phyloP scores from a whole-genome alignment of 2,329 filamentous ascomycete species.

The Calonectria fujianensis region DNA sequence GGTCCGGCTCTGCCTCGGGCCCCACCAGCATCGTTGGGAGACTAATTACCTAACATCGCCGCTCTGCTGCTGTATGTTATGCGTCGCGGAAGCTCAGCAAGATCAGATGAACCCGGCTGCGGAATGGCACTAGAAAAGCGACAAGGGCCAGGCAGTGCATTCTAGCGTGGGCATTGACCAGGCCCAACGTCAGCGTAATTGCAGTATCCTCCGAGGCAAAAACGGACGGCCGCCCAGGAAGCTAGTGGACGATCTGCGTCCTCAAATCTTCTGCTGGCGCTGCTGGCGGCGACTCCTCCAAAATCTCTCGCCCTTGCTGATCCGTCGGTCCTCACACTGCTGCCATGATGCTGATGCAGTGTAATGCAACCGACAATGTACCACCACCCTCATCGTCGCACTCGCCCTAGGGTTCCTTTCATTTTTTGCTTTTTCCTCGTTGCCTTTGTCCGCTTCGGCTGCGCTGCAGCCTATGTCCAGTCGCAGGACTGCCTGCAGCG shows the following conservation, averaged over 20 bases:
- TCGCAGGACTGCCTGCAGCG: constrained; percentile 17
- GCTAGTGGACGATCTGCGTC: background rate
- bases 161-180: constrained; percentile 22
- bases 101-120: constrained; percentile 10
- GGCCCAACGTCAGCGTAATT: background rate
- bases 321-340: constrained; percentile 15
- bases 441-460: background rate
- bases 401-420: background rate
- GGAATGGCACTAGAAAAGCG: constrained; percentile 18
- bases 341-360: constrained; percentile 15
- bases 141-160: constrained; percentile 2
- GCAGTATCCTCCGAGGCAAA: background rate
- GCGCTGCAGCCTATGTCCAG: constrained; percentile 8
- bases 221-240: too few species aligned
- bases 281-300: background rate
- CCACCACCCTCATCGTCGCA: constrained; percentile 1
- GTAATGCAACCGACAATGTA: constrained; percentile 22
- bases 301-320: constrained; percentile 4
- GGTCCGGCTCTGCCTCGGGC: background rate
- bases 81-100: background rate
- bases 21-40: constrained; percentile 3
- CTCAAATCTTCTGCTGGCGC: background rate
- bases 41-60: background rate
- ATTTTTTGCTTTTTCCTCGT: constrained; percentile 15
- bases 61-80: background rate